Evolutionary conservation across 148 eudicot genomes (phyloP), one percentile per base, ranked within the genome.

Genomic region (Chenopodium quinoa): DNA sequence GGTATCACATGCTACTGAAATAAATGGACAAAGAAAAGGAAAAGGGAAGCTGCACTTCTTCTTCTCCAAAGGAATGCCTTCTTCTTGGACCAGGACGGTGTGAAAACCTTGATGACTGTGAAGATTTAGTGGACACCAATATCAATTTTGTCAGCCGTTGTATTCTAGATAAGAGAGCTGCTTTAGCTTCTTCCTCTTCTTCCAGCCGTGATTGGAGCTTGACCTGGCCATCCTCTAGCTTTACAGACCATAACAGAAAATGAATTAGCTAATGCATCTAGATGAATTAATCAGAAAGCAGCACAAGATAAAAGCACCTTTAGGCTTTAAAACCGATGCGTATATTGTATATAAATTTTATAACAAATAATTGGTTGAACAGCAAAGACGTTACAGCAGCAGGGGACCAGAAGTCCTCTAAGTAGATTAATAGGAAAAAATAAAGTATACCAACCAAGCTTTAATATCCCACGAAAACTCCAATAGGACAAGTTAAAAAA

Each of bases 121-220:
- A 86, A 79, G 92, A 76, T 89, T 96, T 96, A 73, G 99, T 86
- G 58, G 99, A 96, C 69, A 96, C 99, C 85, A 96, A 88, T 81
- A 96, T 96, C 79, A 96, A 86, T 85, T 96, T 96, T 70, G 99
- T 96, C 71, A 96, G 80, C 79, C 95, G 88, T 85, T 96, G 99
- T 83, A 96, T 96, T 89, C 99, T 94, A 71, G 94, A 89, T 83
- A 96, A 80, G 79, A 96, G 93, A 62, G 99, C 98, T 80, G 91
- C 95, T 86, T 96, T 96, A 82, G 98, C 99, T 85, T 96, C 99
- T 89, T 96, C 99, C 88, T 96, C 99, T 88, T 96, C 91, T 83
- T 96, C 99, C 93, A 96, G 83, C 76, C 98, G 92, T 27, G 99
- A 96, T 79, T 96, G 99, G 86, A 96, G 83, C 89, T 88, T 94